Evolutionary conservation across 805 yeast genomes (phyloP).

Genomic region (Teunomyces lycoperdinae): DNA sequence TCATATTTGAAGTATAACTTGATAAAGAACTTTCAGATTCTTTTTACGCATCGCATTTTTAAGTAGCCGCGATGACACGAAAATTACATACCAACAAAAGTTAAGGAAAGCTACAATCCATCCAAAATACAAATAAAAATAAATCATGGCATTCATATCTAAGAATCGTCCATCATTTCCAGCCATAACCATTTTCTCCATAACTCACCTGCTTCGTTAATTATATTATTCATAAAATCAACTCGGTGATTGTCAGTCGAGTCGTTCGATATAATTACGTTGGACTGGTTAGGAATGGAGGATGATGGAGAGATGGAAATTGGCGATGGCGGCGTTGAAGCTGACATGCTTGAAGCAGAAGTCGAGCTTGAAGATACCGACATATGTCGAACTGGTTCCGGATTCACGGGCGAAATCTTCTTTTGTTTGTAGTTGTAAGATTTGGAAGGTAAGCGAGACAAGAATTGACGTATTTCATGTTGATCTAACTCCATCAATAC

Average conservation of each 20-base stretch:
- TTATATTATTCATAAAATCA: conserved; percentile 69
- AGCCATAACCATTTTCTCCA: conserved; percentile 80
- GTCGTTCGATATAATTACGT: conserved; percentile 29
- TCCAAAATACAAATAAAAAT: neutral
- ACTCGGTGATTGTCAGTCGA: conserved; percentile 42
- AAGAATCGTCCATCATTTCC: conserved; percentile 35
- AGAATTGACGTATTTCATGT: conserved; percentile 78
- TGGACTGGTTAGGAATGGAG: conserved; percentile 5
- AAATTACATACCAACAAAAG: neutral
- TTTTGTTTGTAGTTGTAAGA: conserved; percentile 37
- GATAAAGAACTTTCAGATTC: no score
- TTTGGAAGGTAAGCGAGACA: conserved; percentile 55
- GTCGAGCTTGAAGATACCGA: conserved; percentile 2
- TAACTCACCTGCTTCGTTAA: conserved; percentile 77
- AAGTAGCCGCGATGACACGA: neutral
- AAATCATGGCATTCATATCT: conserved; percentile 1
- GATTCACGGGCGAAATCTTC: conserved; percentile 15
- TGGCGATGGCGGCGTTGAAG: conserved; percentile 14
- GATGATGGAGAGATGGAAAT: conserved; percentile 6
- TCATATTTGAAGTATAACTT: neutral
- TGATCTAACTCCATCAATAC: conserved; percentile 84
- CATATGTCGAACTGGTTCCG: neutral
- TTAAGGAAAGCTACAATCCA: neutral
- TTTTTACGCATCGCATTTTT: conserved; percentile 6
- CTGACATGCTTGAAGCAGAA: conserved; percentile 10